Evolutionary conservation across 2,329 filamentous ascomycete species (phyloP).

Genomic region (Leptographium radiaticola): DNA sequence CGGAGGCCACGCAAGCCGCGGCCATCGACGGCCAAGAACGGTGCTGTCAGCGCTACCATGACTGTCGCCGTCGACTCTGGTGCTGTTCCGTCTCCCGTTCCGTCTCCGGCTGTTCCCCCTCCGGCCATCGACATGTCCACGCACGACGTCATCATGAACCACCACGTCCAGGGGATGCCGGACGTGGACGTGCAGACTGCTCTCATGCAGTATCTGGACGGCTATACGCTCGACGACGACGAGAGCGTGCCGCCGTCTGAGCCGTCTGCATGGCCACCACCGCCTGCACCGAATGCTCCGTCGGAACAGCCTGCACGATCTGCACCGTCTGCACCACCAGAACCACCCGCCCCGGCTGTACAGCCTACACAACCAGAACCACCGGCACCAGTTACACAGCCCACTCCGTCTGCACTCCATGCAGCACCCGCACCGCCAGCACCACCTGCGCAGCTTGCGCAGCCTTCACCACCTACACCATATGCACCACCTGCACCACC

Average conservation of each 20-base stretch:
- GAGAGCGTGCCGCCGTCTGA: not conserved
- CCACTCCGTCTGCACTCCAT: not conserved
- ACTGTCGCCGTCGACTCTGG: not conserved
- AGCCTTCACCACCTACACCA: too few species aligned
- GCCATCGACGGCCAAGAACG: not conserved
- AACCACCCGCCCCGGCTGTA: not conserved
- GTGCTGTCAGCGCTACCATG: too few species aligned
- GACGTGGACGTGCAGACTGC: constrained; percentile 4
- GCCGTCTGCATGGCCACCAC: not conserved
- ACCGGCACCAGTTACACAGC: not conserved
- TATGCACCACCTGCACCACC: too few species aligned
- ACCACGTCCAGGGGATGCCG: not conserved
- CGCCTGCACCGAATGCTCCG: not conserved
- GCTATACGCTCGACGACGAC: not conserved
- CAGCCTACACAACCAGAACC: not conserved
- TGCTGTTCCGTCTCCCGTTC: too few species aligned
- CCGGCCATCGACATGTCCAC: not conserved
- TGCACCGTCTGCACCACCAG: not conserved
- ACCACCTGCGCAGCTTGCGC: too few species aligned
- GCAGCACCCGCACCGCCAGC: too few species aligned
- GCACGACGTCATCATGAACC: not conserved
- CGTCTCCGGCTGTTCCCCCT: not conserved
- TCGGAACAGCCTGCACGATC: too few species aligned
- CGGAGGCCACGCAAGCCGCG: constrained; percentile 1
- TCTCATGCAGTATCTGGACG: constrained; percentile 5